These are phyloP conservation scores for Phytophthora rubi DNA, from an alignment of 352 stramenopile genomes.

Conservation along the genomic window DNA sequence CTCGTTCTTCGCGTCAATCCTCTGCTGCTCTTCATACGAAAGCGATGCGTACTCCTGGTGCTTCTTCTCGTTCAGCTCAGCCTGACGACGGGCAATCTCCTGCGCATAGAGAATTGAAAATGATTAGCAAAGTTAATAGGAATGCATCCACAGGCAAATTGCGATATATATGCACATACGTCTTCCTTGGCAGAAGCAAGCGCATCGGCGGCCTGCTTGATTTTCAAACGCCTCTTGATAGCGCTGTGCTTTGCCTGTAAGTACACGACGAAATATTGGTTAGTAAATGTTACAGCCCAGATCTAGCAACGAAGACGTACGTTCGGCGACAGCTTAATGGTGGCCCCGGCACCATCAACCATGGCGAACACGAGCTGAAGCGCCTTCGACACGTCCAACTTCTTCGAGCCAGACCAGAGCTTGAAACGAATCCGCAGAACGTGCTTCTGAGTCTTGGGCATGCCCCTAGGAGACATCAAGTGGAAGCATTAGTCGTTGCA, in stretches of 20 bases:
- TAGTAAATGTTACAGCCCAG: background rate
- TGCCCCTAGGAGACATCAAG: constrained; percentile 46
- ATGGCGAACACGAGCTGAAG: constrained; percentile 56
- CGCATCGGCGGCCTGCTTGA: constrained; percentile 56
- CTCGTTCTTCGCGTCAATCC: constrained; percentile 73
- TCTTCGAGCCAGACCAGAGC: constrained; percentile 63
- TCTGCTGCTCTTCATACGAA: constrained; percentile 86
- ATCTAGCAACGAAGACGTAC: constrained; percentile 37
- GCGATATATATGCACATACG: constrained; percentile 24
- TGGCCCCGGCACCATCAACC: constrained; percentile 70
- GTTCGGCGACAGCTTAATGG: constrained; percentile 80
- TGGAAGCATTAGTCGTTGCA: constrained; percentile 1
- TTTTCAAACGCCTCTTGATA: constrained; percentile 78
- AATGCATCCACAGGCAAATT: background rate
- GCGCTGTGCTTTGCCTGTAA: constrained; percentile 72
- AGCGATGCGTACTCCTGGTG: constrained; percentile 78
- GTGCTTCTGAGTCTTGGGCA: constrained; percentile 68
- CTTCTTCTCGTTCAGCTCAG: constrained; percentile 79
- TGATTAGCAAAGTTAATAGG: background rate
- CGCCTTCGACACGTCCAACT: constrained; percentile 57
- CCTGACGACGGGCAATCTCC: constrained; percentile 55
- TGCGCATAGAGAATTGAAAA: constrained; percentile 14
- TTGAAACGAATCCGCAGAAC: constrained; percentile 73
- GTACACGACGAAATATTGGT: constrained; percentile 4
- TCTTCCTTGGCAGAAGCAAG: constrained; percentile 35